Evolutionary conservation across 1,284 basidiomycete species (phyloP).

Genomic region (Boletellus deceptivus): DNA sequence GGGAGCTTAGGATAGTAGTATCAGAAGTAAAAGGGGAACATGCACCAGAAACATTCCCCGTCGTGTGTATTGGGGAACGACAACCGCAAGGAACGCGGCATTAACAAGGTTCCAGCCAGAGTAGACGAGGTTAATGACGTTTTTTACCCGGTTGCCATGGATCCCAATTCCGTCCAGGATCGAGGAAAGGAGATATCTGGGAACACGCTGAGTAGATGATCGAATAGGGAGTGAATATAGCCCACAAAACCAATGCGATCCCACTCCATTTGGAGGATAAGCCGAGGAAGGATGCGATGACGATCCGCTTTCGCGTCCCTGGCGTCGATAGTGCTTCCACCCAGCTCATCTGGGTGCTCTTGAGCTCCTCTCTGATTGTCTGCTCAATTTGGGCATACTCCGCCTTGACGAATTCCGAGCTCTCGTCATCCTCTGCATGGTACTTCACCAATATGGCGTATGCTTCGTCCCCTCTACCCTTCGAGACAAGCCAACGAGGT

Average conservation of each 20-base stretch:
- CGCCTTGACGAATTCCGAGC: constrained; percentile 1
- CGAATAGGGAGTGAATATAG: too few relatives aligned
- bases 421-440: constrained; percentile 1
- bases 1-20: not conserved
- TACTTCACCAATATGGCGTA: not conserved
- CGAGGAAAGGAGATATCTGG: constrained; percentile 7
- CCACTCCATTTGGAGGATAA: constrained; percentile 46
- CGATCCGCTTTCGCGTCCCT: constrained; percentile 5
- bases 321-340: not conserved
- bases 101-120: constrained; percentile 8
- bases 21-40: not conserved
- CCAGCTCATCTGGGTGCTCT: not conserved
- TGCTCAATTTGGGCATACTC: constrained; percentile 8
- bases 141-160: constrained; percentile 12
- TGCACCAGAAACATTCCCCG: not conserved
- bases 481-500: constrained; percentile 5
- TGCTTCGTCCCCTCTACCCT: not conserved
- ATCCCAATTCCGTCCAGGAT: constrained; percentile 17
- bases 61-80: constrained; percentile 8
- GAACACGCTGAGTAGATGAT: too few relatives aligned
- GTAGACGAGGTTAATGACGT: constrained; percentile 9
- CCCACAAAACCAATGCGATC: constrained; percentile 3
- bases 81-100: not conserved
- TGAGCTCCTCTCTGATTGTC: constrained; percentile 28
- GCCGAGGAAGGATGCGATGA: constrained; percentile 31